phyloP scores from a whole-genome alignment of 2,329 filamentous ascomycete genomes.

The Hymenoscyphus fraxineus region DNA sequence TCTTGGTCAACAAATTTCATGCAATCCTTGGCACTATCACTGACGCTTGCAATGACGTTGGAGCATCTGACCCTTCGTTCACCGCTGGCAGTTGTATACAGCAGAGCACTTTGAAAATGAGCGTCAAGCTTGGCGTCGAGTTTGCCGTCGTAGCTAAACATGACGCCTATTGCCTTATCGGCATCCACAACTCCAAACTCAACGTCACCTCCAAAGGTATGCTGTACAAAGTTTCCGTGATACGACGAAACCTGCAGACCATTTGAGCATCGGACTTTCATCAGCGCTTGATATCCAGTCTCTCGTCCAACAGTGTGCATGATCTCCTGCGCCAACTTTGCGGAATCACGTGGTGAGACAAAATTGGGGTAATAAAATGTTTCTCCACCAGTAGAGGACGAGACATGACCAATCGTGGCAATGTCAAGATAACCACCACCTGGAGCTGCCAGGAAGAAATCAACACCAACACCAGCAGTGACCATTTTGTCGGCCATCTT shows the following conservation, averaged over 20 bases:
- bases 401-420: conserved; percentile 82
- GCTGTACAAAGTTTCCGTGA: conserved; percentile 93
- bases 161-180: conserved; percentile 87
- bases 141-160: conserved; percentile 94
- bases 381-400: conserved; percentile 88
- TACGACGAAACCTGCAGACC: conserved; percentile 92
- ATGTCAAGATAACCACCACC: conserved; percentile 89
- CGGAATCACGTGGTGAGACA: conserved; percentile 76
- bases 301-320: conserved; percentile 82
- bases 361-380: conserved; percentile 98
- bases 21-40: conserved; percentile 74
- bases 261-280: conserved; percentile 98
- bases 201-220: conserved; percentile 90
- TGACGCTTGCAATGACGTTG: conserved; percentile 90
- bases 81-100: conserved; percentile 89
- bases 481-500: conserved; percentile 87
- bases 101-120: conserved; percentile 91
- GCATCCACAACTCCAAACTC: conserved; percentile 90
- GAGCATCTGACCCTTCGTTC: conserved; percentile 88
- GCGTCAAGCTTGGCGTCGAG: conserved; percentile 95
- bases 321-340: conserved; percentile 81
- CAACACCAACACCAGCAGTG: conserved; percentile 77
- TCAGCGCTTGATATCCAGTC: conserved; percentile 90
- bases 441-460: conserved; percentile 92
- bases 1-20: conserved; percentile 97